Conservation (phyloP, 306 rosid genomes). For the Hippophae tibetana region DNA sequence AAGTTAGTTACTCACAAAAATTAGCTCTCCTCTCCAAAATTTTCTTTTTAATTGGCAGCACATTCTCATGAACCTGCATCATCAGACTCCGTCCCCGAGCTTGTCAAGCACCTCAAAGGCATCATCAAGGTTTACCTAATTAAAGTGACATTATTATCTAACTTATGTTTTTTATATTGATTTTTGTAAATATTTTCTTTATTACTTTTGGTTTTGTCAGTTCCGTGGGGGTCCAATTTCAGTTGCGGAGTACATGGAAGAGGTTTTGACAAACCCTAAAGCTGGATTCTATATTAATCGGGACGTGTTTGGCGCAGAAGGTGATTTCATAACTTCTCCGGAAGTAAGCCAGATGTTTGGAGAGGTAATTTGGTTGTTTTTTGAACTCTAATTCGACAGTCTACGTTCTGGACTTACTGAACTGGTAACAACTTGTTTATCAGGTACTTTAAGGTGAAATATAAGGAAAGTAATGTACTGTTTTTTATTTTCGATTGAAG, state of each 20-base stretch:
- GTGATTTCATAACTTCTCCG: conserved; percentile 94
- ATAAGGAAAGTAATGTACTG: conserved; percentile 8
- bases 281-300: conserved; percentile 86
- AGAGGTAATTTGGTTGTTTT: conserved; percentile 35
- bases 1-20: background rate
- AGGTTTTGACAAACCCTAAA: conserved; percentile 91
- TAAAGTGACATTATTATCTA: background rate
- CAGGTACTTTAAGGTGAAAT: conserved; percentile 6
- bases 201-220: conserved; percentile 31
- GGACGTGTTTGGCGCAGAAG: conserved; percentile 88
- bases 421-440: background rate
- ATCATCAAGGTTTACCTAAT: conserved; percentile 30
- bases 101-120: conserved; percentile 50
- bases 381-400: background rate
- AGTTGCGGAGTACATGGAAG: conserved; percentile 89
- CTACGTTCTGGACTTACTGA: background rate
- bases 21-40: too few relatives aligned
- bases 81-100: conserved; percentile 29
- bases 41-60: conserved; percentile 19
- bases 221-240: conserved; percentile 98
- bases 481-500: conserved; percentile 17
- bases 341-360: conserved; percentile 99
- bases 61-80: conserved; percentile 36
- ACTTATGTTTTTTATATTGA: background rate
- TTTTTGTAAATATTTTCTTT: background rate